Evolutionary conservation across 2,329 filamentous ascomycete genomes (phyloP), one percentile per base, ranked within the genome.

Genomic region (Cladophialophora carrionii): DNA sequence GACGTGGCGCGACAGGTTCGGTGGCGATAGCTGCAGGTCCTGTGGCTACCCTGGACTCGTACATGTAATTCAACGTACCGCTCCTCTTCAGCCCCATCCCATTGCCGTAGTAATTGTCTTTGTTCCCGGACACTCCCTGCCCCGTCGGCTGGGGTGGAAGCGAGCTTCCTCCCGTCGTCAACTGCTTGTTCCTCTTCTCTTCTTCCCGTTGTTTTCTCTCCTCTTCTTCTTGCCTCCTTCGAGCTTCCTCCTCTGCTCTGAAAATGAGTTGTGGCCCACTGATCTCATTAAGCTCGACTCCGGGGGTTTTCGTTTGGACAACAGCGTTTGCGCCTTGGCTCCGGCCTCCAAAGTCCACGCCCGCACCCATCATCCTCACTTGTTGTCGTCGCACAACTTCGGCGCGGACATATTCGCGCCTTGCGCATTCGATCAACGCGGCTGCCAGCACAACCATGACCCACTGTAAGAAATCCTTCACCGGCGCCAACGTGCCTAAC

Each of bases 401-500:
- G 4, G 67, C 66, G 9, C 64, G 61, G 41, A 62, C 62, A 31
- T 62, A 69, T 49, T 68, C 66, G 6, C 68, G 62, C 22, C 68
- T 57, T 12, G 65, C 65, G n/a, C 68, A 65, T 55, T 70, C 68
- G 26, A 69, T 56, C 54, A 70, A 49, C 9, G 34, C 31, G 3
- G 60, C 48, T 6, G 64, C 58, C 49, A 68, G 4, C 12, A 57
- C 43, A 14, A 70, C 56, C 63, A 70, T 70, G 20, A 22, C 55
- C 68, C 68, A 70, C 46, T 68, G 60, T 20, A 66, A 10, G 34
- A 69, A 59, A 46, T 70, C 68, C 48, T 70, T 70, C 46, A 65
- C 68, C 8, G 62, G 59, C 4, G 64, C 24, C 77, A 82, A 72
- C 82, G 81, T 67, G 85, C 87, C 20, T 78, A 84, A 57, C 83